phyloP scores from a whole-genome alignment of 345 rosid species.

The Pugionium dolabratum region DNA sequence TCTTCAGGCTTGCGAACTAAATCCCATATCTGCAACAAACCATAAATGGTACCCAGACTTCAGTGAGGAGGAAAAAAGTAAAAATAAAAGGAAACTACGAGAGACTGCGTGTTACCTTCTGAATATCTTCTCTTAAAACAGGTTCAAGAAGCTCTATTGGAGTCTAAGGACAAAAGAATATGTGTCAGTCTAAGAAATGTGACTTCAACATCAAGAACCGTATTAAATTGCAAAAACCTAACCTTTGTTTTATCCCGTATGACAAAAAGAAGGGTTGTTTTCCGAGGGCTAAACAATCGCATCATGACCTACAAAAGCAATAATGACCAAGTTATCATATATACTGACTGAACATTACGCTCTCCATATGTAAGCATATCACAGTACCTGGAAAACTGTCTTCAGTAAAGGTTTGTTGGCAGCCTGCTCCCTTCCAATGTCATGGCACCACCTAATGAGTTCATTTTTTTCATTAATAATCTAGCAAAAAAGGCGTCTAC shows the following conservation, averaged over 20 bases:
- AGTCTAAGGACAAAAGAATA: constrained; percentile 48
- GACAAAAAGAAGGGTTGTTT: constrained; percentile 84
- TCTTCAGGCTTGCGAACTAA: constrained; percentile 71
- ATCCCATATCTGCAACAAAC: constrained; percentile 74
- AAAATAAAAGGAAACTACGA: not conserved
- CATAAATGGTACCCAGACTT: constrained; percentile 15
- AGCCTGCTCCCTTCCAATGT: constrained; percentile 93
- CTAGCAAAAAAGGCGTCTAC: not conserved
- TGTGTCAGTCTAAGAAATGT: constrained; percentile 20
- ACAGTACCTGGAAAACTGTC: constrained; percentile 81
- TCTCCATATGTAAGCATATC: constrained; percentile 9
- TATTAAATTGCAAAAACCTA: constrained; percentile 12
- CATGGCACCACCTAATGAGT: constrained; percentile 81
- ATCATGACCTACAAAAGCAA: constrained; percentile 65
- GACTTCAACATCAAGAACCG: constrained; percentile 16
- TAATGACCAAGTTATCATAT: constrained; percentile 23
- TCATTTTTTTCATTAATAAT: constrained; percentile 26
- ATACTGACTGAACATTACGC: constrained; percentile 9
- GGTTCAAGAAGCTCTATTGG: constrained; percentile 73
- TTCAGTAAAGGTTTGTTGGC: constrained; percentile 87
- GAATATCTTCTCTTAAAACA: constrained; percentile 71
- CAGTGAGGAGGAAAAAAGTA: constrained; percentile 10
- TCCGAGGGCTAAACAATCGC: constrained; percentile 87
- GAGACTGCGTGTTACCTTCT: constrained; percentile 49
- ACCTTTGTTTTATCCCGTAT: constrained; percentile 92